A percentile compares a stretch with the other conserved stretches of the same genome.
phyloP scores from a whole-genome alignment of 306 rosid species.

The Potentilla sterilis region DNA sequence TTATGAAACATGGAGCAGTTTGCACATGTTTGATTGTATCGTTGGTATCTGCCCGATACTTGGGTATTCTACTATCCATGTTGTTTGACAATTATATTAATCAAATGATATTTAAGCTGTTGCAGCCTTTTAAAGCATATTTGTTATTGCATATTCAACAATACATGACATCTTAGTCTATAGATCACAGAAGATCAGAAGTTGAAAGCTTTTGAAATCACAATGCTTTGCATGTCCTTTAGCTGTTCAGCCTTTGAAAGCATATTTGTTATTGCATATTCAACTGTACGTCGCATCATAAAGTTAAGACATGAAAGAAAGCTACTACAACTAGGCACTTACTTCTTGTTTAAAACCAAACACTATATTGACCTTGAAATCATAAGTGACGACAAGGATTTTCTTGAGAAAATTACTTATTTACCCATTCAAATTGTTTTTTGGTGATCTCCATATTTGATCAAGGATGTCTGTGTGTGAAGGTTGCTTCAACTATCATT shows the following conservation, averaged over 20 bases:
- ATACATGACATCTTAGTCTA: background rate
- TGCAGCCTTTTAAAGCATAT: background rate
- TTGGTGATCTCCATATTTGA: background rate
- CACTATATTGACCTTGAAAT: background rate
- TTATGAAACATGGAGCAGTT: slow-evolving; percentile 2
- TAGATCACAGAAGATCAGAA: background rate
- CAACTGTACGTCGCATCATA: background rate
- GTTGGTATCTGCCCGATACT: background rate
- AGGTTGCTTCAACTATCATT: background rate
- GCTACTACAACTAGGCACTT: background rate
- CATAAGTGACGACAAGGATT: no score
- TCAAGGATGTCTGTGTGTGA: background rate
- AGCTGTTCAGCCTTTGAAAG: background rate
- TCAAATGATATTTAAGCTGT: background rate
- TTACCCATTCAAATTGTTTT: no score
- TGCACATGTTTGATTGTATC: background rate
- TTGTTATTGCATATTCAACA: background rate
- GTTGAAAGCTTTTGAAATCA: background rate
- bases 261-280: background rate
- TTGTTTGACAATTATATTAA: background rate
- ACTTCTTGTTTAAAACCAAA: background rate
- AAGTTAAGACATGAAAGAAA: background rate
- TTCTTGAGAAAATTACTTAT: background rate
- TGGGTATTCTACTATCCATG: background rate
- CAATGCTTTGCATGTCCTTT: background rate